Base-by-base conservation (phyloP, 1,284 basidiomycete genomes). In the Melampsora medusae region DNA sequence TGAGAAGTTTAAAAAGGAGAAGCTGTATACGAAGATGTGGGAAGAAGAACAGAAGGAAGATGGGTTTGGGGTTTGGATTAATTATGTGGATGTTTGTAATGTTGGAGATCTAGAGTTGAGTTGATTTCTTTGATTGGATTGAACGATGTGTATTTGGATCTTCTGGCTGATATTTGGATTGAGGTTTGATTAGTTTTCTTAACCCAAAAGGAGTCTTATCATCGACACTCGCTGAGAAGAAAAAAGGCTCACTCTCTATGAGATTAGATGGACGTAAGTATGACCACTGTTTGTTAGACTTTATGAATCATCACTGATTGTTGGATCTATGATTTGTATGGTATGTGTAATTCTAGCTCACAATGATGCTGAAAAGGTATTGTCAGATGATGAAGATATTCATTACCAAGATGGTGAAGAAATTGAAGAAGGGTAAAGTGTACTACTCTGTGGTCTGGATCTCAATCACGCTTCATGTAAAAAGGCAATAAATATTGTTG, bases 61-160 rank as follows among this genome's bases (percentile, higher is more conserved):
- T 62, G 53, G 62, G 7, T 75, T 75, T 31, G 72, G 72, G 4
- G 66, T 67, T 28, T 75, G 72, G 72, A 68, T 75, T 28, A 75
- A 75, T 62, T 67, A 67, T 49, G 31, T 75, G 28, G 72, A 75
- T 66, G 66, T 75, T 19, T 75, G 66, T 68, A 67, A 38, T 33
- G 72, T 53, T 31, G 19, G 65, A 1, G 72, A 75, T 28, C 22
- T 75, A 19, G 66, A 75, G 72, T 75, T 73, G 35, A 22, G 62
- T 3, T 42, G n/a, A 22, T 48, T 53, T 25, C 12, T 48, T 50
- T 49, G 14, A 14, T 49, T n/a, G 33, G 14, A 56, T 9, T 9
- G 7, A 2, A 1, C 60, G 4, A n/a, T 25, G 25, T 56, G 16
- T 6, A 38, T 33, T 48, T 33, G 1, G 4, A 35, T 35, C 35